Conservation (phyloP, 148 eudicot species). For the Rhododendron mucronatum region DNA sequence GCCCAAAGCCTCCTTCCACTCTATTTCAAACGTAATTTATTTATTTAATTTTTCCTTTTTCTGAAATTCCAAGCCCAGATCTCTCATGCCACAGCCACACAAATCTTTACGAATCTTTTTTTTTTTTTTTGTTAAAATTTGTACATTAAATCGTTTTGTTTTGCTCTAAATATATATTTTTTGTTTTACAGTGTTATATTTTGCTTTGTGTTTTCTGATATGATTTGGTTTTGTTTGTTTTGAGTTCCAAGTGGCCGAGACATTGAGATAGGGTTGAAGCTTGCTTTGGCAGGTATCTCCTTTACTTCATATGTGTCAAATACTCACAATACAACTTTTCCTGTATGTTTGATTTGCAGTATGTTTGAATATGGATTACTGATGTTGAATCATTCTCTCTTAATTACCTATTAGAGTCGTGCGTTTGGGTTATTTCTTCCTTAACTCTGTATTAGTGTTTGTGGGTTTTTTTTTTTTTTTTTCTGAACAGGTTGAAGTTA, state of each 20-base stretch:
- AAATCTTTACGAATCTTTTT: background rate
- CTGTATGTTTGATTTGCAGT: too few species aligned
- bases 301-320: too few species aligned
- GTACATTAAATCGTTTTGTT: background rate
- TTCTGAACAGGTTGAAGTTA: too few species aligned
- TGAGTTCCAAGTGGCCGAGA: conserved; percentile 74
- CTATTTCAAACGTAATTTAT: background rate
- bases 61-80: background rate
- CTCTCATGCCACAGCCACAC: background rate
- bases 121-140: background rate
- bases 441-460: too few species aligned
- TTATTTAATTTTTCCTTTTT: background rate
- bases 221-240: background rate
- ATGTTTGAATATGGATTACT: too few species aligned
- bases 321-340: too few species aligned
- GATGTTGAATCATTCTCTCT: too few species aligned
- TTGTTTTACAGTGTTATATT: background rate
- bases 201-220: background rate
- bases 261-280: conserved; percentile 86
- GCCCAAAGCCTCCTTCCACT: background rate
- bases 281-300: conserved; percentile 68
- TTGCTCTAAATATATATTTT: background rate
- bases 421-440: too few species aligned
- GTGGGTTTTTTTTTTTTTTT: too few species aligned
- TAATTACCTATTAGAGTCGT: too few species aligned